Percentiles rank a stretch among this genome's conserved stretches.
Evolutionary conservation across 192 early-diverging fungal species (phyloP).

Genomic region (Entomortierella lignicola): DNA sequence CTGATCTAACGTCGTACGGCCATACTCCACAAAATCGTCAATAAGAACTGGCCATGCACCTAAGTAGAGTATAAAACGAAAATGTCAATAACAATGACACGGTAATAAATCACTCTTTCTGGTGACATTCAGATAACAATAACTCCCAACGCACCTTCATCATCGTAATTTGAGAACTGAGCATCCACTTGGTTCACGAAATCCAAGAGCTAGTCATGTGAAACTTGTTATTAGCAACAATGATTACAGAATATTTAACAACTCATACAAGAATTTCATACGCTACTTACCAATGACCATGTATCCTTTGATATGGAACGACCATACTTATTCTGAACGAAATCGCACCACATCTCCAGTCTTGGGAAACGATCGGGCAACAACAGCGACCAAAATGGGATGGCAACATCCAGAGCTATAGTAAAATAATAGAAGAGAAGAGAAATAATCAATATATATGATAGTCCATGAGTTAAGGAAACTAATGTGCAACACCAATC

Average conservation of each 20-base stretch:
- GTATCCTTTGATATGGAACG: slow-evolving; percentile 87
- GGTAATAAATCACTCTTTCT: neutral
- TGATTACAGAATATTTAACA: too few species aligned
- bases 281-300: slow-evolving; percentile 75
- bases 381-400: slow-evolving; percentile 80
- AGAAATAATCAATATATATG: neutral
- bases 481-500: neutral
- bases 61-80: slow-evolving; percentile 1
- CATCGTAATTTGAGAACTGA: slow-evolving; percentile 76
- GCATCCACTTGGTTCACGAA: slow-evolving; percentile 72
- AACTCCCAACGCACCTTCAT: slow-evolving; percentile 60
- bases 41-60: slow-evolving; percentile 90
- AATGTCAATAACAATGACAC: neutral
- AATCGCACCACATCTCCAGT: slow-evolving; percentile 77
- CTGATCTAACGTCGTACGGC: slow-evolving; percentile 49
- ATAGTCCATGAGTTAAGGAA: too few species aligned
- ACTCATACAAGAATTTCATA: too few species aligned
- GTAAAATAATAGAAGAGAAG: slow-evolving; percentile 2
- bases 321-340: slow-evolving; percentile 78
- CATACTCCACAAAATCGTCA: slow-evolving; percentile 69
- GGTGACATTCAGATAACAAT: neutral
- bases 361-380: slow-evolving; percentile 68
- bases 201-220: slow-evolving; percentile 71
- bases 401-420: slow-evolving; percentile 77
- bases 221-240: neutral